A percentile compares a stretch with the other conserved stretches of the same genome.
Evolutionary conservation across 2,329 filamentous ascomycete genomes (phyloP).

Genomic region (Lasiodiplodia citricola): DNA sequence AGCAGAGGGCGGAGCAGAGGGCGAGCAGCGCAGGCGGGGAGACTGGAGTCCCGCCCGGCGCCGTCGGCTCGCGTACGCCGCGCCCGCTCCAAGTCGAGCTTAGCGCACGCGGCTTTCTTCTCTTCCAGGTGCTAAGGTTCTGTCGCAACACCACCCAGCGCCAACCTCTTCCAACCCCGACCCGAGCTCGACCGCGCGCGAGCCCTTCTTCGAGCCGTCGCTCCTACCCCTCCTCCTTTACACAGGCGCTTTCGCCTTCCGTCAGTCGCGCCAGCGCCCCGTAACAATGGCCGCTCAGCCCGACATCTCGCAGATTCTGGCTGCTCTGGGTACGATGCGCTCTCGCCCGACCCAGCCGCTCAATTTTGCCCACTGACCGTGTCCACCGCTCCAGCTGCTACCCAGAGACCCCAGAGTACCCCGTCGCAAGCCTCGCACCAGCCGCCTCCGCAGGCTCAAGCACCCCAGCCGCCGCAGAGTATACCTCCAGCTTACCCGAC

Average conservation of each 20-base stretch:
- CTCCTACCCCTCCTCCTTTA: not conserved
- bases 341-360: not conserved
- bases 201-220: not conserved
- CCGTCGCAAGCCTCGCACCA: slow-evolving; percentile 54
- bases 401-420: slow-evolving; percentile 55
- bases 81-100: slow-evolving; percentile 6
- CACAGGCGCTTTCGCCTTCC: not conserved
- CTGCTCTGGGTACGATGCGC: slow-evolving; percentile 42
- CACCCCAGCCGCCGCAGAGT: slow-evolving; percentile 46
- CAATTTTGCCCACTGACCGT: slow-evolving; percentile 10
- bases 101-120: slow-evolving; percentile 23
- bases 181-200: slow-evolving; percentile 16
- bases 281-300: slow-evolving; percentile 40
- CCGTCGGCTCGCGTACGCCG: slow-evolving; percentile 14
- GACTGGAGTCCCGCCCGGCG: not conserved
- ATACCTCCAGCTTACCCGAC: slow-evolving; percentile 51
- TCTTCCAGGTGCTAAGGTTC: slow-evolving; percentile 5
- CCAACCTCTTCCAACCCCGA: slow-evolving; percentile 15
- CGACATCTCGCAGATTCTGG: slow-evolving; percentile 46
- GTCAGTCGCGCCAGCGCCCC: not conserved
- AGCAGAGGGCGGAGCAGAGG: not conserved
- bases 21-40: not conserved
- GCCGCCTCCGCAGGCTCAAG: slow-evolving; percentile 47
- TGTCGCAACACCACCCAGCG: slow-evolving; percentile 18
- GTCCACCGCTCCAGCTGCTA: slow-evolving; percentile 44